Evolutionary conservation across 2,329 filamentous ascomycete genomes (phyloP).

Genomic region (Sporothrix curviconia): DNA sequence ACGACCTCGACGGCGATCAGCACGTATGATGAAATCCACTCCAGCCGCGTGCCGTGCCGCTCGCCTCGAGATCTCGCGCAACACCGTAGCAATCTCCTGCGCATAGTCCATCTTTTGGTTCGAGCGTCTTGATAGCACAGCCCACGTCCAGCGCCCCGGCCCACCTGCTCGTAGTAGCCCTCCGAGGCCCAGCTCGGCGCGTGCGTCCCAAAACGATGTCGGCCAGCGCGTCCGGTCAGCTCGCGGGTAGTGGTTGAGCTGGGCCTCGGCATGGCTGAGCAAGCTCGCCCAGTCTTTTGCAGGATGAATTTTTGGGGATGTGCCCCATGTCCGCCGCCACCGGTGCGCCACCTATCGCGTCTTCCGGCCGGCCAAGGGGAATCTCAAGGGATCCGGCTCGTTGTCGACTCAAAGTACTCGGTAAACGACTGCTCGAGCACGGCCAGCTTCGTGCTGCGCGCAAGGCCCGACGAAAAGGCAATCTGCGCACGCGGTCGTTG

Average conservation of each 20-base stretch:
- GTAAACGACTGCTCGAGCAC: constrained; percentile 79
- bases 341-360: background rate
- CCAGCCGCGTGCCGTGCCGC: constrained; percentile 78
- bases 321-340: constrained; percentile 32
- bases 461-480: constrained; percentile 90
- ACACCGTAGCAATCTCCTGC: constrained; percentile 83
- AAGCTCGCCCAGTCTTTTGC: constrained; percentile 90
- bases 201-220: constrained; percentile 96
- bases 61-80: constrained; percentile 85
- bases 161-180: constrained; percentile 91
- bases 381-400: constrained; percentile 70
- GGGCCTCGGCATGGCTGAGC: constrained; percentile 77
- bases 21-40: constrained; percentile 94
- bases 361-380: constrained; percentile 55
- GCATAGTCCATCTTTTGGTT: constrained; percentile 99
- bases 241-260: constrained; percentile 96
- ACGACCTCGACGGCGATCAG: constrained; percentile 88
- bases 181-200: constrained; percentile 84
- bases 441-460: constrained; percentile 86
- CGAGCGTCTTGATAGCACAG: constrained; percentile 75
- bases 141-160: constrained; percentile 84
- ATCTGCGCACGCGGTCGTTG: constrained; percentile 82
- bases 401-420: constrained; percentile 84
- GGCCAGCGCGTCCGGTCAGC: constrained; percentile 85
- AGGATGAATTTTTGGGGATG: constrained; percentile 75